Base-by-base conservation (phyloP, 202 grass and related monocot species). In the Setaria viridis region DNA sequence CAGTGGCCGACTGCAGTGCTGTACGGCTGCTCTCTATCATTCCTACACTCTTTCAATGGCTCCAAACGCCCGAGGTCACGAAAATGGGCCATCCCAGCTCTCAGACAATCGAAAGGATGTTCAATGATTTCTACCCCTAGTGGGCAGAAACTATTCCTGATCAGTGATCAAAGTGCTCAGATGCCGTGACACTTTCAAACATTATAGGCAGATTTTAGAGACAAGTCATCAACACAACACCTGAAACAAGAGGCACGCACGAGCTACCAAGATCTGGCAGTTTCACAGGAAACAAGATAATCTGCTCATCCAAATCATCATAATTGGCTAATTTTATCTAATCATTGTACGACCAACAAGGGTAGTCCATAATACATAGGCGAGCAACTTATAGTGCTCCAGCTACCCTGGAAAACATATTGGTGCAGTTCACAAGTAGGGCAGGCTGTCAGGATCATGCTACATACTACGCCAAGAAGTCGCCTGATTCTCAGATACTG, bases 391-490 rank as follows among this genome's bases (percentile, higher is more conserved):
- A 17, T 16, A 11, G 80, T 7, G 25, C 20, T 54, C 74, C 19
- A 80, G 53, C 32, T 34, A 68, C 54, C 53, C 16, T 67, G n/a
- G 32, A 54, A 54, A 81, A 76, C 62, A 85, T 34, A 53, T 35
- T 0, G 5, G 51, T 49, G 25, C 43, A 53, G 6, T 45, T 70
- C 41, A 70, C 56, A 39, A 63, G 20, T 32, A 39, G 5, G 54
- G 41, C 34, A 64, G 30, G 2, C 37, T 79, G 19, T 63, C 42
- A 89, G 33, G 63, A 48, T 62, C 70, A 58, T 72, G 53, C 62
- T 62, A 82, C 54, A 86, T 56, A 86, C 49, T 84, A 89, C 46
- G 81, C 21, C 62, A 25, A 82, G 9, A 69, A 45, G 62, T 13
- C 51, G n/a, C 13, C 11, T 59, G 20, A 32, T 73, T 64, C 30